Evolutionary conservation across 148 eudicot genomes (phyloP).

Genomic region (Rhododendron griersonianum): DNA sequence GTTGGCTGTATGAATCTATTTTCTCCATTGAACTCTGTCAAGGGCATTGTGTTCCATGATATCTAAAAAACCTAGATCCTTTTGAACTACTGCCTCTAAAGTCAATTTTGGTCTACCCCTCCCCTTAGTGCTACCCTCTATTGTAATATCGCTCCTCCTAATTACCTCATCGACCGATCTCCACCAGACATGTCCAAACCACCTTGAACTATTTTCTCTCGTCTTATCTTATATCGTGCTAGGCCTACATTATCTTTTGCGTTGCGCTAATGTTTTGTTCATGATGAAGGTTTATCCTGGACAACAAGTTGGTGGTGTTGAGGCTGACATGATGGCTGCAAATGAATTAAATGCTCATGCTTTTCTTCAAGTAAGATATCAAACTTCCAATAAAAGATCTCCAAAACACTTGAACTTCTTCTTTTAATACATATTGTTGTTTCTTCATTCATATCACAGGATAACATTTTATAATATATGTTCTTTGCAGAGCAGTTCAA

Average conservation of each 20-base stretch:
- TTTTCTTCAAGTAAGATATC: slow-evolving; percentile 59
- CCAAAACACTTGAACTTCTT: not conserved
- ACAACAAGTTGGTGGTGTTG: slow-evolving; percentile 72
- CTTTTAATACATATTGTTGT: not conserved
- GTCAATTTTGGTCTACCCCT: not conserved
- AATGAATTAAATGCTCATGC: slow-evolving; percentile 81
- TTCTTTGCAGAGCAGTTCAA: slow-evolving; percentile 3
- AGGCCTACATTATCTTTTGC: not conserved
- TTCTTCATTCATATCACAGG: not conserved
- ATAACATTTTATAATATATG: not conserved
- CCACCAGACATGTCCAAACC: not conserved
- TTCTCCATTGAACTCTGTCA: not conserved
- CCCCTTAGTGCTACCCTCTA: not conserved
- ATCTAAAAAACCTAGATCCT: not conserved
- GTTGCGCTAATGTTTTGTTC: not conserved
- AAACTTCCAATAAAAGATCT: not conserved
- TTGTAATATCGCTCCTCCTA: not conserved
- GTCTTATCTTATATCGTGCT: not conserved
- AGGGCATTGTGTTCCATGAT: not conserved
- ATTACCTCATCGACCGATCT: not conserved
- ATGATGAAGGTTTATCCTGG: slow-evolving; percentile 85
- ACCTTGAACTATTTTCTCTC: not conserved
- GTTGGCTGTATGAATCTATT: not conserved
- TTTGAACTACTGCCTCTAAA: not conserved
- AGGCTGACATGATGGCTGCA: slow-evolving; percentile 98